phyloP scores from a whole-genome alignment of 2,329 filamentous ascomycete genomes.

The Cercospora berteroae region DNA sequence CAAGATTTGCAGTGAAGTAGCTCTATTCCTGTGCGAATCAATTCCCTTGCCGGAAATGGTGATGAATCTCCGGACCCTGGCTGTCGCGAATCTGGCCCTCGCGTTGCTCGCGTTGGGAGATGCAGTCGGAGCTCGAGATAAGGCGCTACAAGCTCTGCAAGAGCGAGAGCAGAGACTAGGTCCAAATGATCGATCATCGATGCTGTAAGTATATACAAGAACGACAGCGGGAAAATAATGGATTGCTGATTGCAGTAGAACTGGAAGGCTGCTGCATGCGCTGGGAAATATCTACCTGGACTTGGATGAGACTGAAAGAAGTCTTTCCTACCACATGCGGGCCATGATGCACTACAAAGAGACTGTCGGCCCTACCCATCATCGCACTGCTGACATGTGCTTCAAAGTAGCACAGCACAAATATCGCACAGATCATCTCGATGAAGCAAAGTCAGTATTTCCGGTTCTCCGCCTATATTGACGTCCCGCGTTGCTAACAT shows the following conservation, averaged over 20 bases:
- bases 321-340: background rate
- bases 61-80: background rate
- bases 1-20: background rate
- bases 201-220: background rate
- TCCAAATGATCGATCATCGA: background rate
- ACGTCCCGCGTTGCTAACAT: background rate
- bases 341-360: slow-evolving; percentile 2
- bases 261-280: background rate
- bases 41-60: background rate
- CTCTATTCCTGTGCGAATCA: background rate
- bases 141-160: background rate
- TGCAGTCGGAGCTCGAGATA: background rate
- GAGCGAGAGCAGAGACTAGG: background rate
- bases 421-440: background rate
- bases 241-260: background rate
- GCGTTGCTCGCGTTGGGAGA: background rate
- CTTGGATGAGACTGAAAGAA: background rate
- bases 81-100: background rate
- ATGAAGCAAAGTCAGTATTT: background rate
- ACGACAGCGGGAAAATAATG: background rate
- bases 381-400: slow-evolving; percentile 12
- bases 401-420: slow-evolving; percentile 11
- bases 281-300: background rate
- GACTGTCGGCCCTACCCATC: slow-evolving; percentile 2
- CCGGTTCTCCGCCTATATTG: background rate